phyloP scores from a whole-genome alignment of 257 asterid species.

The Solanum dulcamara region DNA sequence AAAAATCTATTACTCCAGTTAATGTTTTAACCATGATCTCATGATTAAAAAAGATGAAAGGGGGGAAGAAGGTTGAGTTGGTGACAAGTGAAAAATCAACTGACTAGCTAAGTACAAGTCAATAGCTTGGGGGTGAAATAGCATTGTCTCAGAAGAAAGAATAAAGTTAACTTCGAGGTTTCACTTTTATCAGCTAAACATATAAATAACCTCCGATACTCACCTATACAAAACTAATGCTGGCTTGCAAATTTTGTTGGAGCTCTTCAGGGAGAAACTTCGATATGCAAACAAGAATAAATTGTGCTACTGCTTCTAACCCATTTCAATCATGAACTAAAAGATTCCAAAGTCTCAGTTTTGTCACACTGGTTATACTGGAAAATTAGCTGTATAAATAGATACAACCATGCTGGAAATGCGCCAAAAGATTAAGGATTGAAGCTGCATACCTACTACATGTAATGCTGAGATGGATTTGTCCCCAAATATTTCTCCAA shows the following conservation, averaged over 20 bases:
- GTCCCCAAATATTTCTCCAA: constrained; percentile 75
- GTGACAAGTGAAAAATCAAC: not conserved
- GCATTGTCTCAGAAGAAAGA: not conserved
- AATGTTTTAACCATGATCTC: not conserved
- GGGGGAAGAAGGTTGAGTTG: not conserved
- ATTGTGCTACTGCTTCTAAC: not conserved
- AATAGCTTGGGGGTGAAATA: not conserved
- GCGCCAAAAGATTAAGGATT: not conserved
- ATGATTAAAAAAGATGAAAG: not conserved
- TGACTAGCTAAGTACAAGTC: not conserved
- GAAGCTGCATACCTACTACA: constrained; percentile 6
- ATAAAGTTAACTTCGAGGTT: not conserved
- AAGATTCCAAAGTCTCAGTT: not conserved
- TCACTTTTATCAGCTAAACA: not conserved
- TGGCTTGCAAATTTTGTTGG: not conserved
- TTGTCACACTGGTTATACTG: not conserved
- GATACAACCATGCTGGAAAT: constrained; percentile 1
- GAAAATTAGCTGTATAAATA: not conserved
- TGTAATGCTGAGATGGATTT: constrained; percentile 38
- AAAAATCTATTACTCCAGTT: not conserved
- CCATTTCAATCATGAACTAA: not conserved
- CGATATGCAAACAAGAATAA: not conserved
- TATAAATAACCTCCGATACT: not conserved
- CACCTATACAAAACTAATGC: not conserved
- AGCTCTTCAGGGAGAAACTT: not conserved